Evolutionary conservation across 257 asterid genomes (phyloP).

Genomic region (Prunella vulgaris): DNA sequence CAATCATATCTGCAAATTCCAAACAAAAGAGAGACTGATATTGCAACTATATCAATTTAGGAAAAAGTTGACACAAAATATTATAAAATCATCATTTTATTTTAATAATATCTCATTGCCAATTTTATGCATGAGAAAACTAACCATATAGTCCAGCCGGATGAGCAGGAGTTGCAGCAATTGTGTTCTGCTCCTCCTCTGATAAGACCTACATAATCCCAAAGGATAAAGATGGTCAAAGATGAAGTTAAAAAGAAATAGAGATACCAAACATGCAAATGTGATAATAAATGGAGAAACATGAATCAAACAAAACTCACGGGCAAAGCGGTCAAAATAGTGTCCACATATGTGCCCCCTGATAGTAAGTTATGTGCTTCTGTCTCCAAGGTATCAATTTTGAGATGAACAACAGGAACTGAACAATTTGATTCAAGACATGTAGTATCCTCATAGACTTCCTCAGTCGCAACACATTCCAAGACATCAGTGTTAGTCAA

Average conservation of each 20-base stretch:
- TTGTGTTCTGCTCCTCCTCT: constrained; percentile 79
- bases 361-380: constrained; percentile 62
- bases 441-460: constrained; percentile 38
- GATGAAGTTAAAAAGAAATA: constrained; percentile 6
- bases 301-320: constrained; percentile 34
- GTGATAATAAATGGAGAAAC: neutral
- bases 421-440: constrained; percentile 45
- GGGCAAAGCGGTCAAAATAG: constrained; percentile 75
- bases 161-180: constrained; percentile 98
- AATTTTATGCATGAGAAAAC: constrained; percentile 23
- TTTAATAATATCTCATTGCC: neutral
- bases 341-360: constrained; percentile 60
- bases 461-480: constrained; percentile 45
- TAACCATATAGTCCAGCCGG: constrained; percentile 85
- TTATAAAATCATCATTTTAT: neutral
- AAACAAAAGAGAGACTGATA: neutral
- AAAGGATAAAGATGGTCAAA: constrained; percentile 6
- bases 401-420: constrained; percentile 57
- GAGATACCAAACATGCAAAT: neutral
- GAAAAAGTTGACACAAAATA: neutral
- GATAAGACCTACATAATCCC: constrained; percentile 64
- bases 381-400: constrained; percentile 61
- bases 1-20: neutral
- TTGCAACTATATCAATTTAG: neutral
- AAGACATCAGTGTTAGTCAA: constrained; percentile 55